Base-by-base conservation (phyloP, 2,329 filamentous ascomycete species). In the Colletotrichum lentis region DNA sequence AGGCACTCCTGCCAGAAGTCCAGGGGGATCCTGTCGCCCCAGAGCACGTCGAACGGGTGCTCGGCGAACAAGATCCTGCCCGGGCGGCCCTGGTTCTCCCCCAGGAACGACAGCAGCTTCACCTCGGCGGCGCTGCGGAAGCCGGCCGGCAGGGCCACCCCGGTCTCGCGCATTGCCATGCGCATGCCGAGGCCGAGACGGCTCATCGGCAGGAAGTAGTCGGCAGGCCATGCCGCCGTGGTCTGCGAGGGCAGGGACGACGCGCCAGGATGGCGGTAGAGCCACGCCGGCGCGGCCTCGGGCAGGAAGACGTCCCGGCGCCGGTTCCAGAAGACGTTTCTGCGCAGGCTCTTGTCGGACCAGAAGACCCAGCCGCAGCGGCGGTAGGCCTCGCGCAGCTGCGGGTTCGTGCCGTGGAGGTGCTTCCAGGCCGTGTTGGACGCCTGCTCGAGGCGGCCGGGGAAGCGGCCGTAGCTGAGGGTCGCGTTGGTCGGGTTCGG, bases 341-440 rank as follows among this genome's bases (percentile, higher is more conserved):
- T 8, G 27, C 35, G 31, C 41, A 66, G 63, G 20, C 57, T 57
- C 12, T 27, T 14, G 8, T 66, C 57, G 49, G 44, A 41, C 63
- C 63, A 66, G 35, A 62, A 55, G 7, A 62, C 63, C 49, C 63
- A 66, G 12, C 49, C 63, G 57, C 49, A 54, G 31, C 63, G 57
- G 18, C 49, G 57, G 35, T 41, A 37, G 31, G 27, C 24, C 31
- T 59, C 47, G 44, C 49, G 20, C 54, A 27, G 7, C 20, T 37
- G 27, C 18, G 14, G n/a, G n/a, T 20, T 54, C 47, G 41, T 50
- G 5, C n/a, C 14, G 22, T 61, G 16, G 43, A 66, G 18, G 8
- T 54, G 31, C 16, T 20, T 46, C 49, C 57, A 55, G 31, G 49
- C 63, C 11, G 39, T 22, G 35, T 65, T 66, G 39, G 57, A 22